These are phyloP conservation scores for Alternaria longipes DNA, from an alignment of 2,329 filamentous ascomycete genomes.

Conservation along the genomic window DNA sequence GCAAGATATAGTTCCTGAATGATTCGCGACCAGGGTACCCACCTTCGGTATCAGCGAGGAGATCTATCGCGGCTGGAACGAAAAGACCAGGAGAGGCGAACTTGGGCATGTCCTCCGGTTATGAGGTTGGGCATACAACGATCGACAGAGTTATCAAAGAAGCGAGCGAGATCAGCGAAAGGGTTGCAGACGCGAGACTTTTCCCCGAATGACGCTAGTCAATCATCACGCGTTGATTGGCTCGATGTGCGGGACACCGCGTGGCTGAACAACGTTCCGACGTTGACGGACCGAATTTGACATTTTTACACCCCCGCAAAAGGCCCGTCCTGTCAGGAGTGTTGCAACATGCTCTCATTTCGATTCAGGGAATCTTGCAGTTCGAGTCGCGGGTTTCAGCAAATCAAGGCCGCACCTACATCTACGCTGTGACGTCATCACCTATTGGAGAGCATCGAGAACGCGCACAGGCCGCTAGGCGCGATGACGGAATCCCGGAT, in stretches of 20 bases:
- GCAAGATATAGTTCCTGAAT: background rate
- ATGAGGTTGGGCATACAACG: slow-evolving; percentile 10
- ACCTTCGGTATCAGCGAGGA: background rate
- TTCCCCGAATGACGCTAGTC: slow-evolving; percentile 7
- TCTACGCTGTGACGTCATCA: slow-evolving; percentile 10
- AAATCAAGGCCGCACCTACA: background rate
- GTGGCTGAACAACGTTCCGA: slow-evolving; percentile 17
- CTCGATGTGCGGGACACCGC: slow-evolving; percentile 7
- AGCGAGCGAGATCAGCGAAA: slow-evolving; percentile 16
- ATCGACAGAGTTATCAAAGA: slow-evolving; percentile 14
- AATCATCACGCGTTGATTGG: slow-evolving; percentile 9
- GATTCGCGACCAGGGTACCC: background rate
- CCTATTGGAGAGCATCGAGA: background rate
- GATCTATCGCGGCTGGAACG: background rate
- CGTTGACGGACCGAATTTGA: slow-evolving; percentile 20
- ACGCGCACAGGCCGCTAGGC: background rate
- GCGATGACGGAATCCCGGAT: background rate
- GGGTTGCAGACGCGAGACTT: slow-evolving; percentile 10
- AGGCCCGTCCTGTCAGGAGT: slow-evolving; percentile 18
- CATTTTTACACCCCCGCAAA: slow-evolving; percentile 15
- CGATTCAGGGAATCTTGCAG: background rate
- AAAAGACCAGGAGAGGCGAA: background rate
- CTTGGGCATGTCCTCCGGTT: slow-evolving; percentile 5
- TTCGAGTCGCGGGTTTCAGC: slow-evolving; percentile 3
- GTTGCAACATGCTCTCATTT: background rate